Evolutionary conservation across 441 rosid genomes (phyloP).

Genomic region (Euphorbia celastroides): DNA sequence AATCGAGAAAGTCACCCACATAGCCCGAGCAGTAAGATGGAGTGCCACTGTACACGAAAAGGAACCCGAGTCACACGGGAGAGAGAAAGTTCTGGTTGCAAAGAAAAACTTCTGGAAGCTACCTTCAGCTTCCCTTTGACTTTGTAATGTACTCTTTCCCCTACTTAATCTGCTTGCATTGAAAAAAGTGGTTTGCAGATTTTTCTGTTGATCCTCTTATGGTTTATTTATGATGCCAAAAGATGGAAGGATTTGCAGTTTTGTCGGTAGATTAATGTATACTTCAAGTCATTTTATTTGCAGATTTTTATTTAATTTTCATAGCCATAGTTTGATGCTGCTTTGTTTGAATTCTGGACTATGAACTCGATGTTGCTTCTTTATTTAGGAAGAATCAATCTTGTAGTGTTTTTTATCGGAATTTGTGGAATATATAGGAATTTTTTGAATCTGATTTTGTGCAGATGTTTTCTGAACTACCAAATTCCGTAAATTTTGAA

Average conservation of each 20-base stretch:
- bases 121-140: slow-evolving; percentile 46
- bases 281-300: slow-evolving; percentile 11
- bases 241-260: slow-evolving; percentile 22
- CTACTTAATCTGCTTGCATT: slow-evolving; percentile 14
- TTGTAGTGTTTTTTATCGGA: background rate
- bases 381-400: background rate
- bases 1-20: slow-evolving; percentile 56
- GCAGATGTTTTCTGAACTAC: too few relatives aligned
- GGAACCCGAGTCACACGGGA: slow-evolving; percentile 80
- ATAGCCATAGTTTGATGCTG: slow-evolving; percentile 1
- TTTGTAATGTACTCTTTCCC: slow-evolving; percentile 35
- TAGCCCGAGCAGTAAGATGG: slow-evolving; percentile 79
- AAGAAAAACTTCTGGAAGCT: slow-evolving; percentile 66
- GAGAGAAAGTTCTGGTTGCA: slow-evolving; percentile 77
- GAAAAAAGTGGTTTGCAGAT: slow-evolving; percentile 33
- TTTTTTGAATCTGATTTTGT: background rate
- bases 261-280: slow-evolving; percentile 17
- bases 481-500: too few relatives aligned
- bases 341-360: background rate
- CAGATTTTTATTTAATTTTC: background rate
- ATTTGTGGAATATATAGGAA: background rate
- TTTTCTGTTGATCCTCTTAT: slow-evolving; percentile 18
- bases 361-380: background rate
- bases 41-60: slow-evolving; percentile 48
- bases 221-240: slow-evolving; percentile 31